These are phyloP conservation scores for Perkinsus olseni DNA, from an alignment of 169 alveolate genomes.

Conservation along the genomic window DNA sequence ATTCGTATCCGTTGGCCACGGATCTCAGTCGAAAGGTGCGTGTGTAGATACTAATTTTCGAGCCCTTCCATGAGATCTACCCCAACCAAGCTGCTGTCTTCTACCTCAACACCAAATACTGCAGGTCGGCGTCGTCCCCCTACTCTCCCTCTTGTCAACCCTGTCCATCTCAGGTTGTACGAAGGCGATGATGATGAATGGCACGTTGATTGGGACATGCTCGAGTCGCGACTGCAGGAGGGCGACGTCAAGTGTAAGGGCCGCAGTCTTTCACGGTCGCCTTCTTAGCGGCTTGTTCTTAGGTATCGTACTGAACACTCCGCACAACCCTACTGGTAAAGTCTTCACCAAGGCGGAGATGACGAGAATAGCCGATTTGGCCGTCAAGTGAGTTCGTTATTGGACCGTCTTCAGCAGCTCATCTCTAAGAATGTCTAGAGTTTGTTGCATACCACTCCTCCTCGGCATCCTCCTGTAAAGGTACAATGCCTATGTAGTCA, in stretches of 20 bases:
- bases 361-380: no score
- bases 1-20: no score
- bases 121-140: not conserved
- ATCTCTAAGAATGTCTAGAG: no score
- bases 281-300: not conserved
- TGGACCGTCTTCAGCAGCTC: no score
- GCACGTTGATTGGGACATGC: not conserved
- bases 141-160: not conserved
- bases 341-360: no score
- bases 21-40: no score
- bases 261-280: not conserved
- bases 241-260: not conserved
- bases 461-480: not conserved
- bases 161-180: not conserved
- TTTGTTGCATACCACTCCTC: no score
- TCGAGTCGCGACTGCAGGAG: not conserved
- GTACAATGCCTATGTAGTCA: not conserved
- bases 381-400: no score
- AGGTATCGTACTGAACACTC: not conserved
- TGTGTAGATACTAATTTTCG: not conserved
- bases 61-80: conserved; percentile 14
- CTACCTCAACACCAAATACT: not conserved
- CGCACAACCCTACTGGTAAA: not conserved
- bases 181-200: not conserved
- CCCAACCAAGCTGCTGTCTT: conserved; percentile 9